Conservation (phyloP, 2,329 filamentous ascomycete genomes). For the Xylariomycetidae sp. region DNA sequence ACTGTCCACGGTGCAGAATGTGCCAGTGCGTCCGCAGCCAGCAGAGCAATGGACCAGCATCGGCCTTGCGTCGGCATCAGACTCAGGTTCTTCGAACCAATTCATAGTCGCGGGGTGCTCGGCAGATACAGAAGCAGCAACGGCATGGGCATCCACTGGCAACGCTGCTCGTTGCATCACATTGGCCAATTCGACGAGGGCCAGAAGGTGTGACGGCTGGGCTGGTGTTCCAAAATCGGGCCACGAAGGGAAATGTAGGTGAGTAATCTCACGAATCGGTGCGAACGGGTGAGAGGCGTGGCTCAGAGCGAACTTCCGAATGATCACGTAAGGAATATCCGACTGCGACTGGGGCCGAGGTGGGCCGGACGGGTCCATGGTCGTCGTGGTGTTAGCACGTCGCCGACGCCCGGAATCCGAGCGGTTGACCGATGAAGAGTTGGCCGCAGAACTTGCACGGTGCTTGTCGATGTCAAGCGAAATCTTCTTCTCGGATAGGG, state of each 20-base stretch:
- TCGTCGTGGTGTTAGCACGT: constrained; percentile 47
- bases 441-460: constrained; percentile 30
- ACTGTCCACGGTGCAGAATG: constrained; percentile 93
- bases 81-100: constrained; percentile 56
- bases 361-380: constrained; percentile 26
- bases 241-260: constrained; percentile 94
- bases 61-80: constrained; percentile 50
- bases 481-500: constrained; percentile 75
- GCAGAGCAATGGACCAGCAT: constrained; percentile 93
- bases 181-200: constrained; percentile 83
- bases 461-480: constrained; percentile 64
- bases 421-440: constrained; percentile 22
- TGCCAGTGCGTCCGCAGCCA: constrained; percentile 90
- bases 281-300: constrained; percentile 74
- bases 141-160: constrained; percentile 38
- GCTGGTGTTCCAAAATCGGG: constrained; percentile 93
- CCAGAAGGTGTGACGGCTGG: constrained; percentile 78
- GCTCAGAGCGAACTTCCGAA: constrained; percentile 80
- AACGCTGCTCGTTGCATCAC: constrained; percentile 57
- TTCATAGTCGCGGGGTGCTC: constrained; percentile 30
- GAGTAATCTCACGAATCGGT: constrained; percentile 86
- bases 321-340: constrained; percentile 69
- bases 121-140: constrained; percentile 26
- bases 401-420: constrained; percentile 42
- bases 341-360: constrained; percentile 24